Percentiles rank a stretch among this genome's conserved stretches.
phyloP scores from a whole-genome alignment of 1,139 yeast species.

The Sugiyamaella xylanicola region DNA sequence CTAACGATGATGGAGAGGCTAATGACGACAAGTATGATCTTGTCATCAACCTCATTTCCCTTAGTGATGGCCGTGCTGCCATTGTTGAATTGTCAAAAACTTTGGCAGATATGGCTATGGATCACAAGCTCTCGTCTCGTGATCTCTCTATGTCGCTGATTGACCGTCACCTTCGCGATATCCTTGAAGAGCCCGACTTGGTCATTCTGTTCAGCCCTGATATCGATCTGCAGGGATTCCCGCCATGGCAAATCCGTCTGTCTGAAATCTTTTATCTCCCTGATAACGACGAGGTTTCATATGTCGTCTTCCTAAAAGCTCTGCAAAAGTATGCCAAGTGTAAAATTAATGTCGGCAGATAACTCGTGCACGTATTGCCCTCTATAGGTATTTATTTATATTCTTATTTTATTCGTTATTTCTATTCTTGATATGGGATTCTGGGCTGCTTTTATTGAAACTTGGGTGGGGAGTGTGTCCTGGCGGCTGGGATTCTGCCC shows the following conservation, averaged over 20 bases:
- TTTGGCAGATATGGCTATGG: constrained; percentile 70
- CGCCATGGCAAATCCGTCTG: constrained; percentile 96
- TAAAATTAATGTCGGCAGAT: constrained; percentile 86
- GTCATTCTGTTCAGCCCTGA: constrained; percentile 81
- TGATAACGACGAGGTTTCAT: constrained; percentile 80
- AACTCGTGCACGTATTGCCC: constrained; percentile 3
- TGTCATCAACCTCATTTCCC: constrained; percentile 65
- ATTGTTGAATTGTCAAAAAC: constrained; percentile 86
- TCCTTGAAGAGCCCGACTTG: constrained; percentile 89
- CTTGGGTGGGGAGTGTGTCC: too few relatives aligned
- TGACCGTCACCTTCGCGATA: constrained; percentile 73
- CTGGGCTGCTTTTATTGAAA: too few relatives aligned
- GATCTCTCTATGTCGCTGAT: constrained; percentile 76
- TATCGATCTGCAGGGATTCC: constrained; percentile 88
- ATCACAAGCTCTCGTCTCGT: constrained; percentile 59
- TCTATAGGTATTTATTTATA: constrained; percentile 1
- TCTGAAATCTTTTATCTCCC: constrained; percentile 91
- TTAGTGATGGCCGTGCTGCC: constrained; percentile 86
- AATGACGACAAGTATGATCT: constrained; percentile 43
- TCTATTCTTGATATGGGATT: too few relatives aligned
- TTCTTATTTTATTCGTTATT: not conserved
- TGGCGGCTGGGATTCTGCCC: not conserved
- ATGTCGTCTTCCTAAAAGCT: constrained; percentile 84
- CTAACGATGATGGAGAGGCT: constrained; percentile 53
- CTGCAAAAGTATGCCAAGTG: constrained; percentile 76